Evolutionary conservation across 2,329 filamentous ascomycete species (phyloP).

Genomic region (Aspergillus amoenus): DNA sequence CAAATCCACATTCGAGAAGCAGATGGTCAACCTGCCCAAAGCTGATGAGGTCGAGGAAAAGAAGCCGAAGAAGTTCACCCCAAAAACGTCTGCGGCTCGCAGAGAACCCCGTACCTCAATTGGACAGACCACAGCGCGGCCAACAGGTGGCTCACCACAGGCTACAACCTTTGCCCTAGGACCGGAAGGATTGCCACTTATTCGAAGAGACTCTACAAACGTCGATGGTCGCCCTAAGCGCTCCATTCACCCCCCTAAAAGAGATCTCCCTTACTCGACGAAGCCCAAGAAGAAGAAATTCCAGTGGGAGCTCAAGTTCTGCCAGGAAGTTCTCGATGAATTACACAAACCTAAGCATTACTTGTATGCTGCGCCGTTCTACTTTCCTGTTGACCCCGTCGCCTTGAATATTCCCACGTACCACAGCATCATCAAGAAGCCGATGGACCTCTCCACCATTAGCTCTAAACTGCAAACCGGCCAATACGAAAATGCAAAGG

Average conservation of each 20-base stretch:
- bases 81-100: conserved; percentile 46
- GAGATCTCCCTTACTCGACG: conserved; percentile 85
- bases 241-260: conserved; percentile 88
- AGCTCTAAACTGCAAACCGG: conserved; percentile 72
- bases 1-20: conserved; percentile 58
- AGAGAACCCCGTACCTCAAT: conserved; percentile 49
- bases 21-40: conserved; percentile 60
- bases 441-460: conserved; percentile 92
- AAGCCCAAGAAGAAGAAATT: conserved; percentile 90
- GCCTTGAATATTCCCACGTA: conserved; percentile 92
- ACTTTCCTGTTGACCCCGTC: conserved; percentile 85
- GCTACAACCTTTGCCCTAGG: conserved; percentile 71
- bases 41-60: conserved; percentile 62
- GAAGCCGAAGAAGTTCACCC: conserved; percentile 49
- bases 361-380: conserved; percentile 69
- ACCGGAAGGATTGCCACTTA: conserved; percentile 74
- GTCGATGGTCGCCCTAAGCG: conserved; percentile 83
- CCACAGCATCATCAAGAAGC: conserved; percentile 90
- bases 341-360: conserved; percentile 72
- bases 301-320: conserved; percentile 85
- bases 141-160: conserved; percentile 31
- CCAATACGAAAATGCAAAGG: conserved; percentile 77
- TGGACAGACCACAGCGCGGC: conserved; percentile 40
- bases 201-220: conserved; percentile 79
- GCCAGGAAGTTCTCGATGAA: conserved; percentile 76